Evolutionary conservation across 176 grass and related monocot species (phyloP).

Genomic region (Carex scoparia): DNA sequence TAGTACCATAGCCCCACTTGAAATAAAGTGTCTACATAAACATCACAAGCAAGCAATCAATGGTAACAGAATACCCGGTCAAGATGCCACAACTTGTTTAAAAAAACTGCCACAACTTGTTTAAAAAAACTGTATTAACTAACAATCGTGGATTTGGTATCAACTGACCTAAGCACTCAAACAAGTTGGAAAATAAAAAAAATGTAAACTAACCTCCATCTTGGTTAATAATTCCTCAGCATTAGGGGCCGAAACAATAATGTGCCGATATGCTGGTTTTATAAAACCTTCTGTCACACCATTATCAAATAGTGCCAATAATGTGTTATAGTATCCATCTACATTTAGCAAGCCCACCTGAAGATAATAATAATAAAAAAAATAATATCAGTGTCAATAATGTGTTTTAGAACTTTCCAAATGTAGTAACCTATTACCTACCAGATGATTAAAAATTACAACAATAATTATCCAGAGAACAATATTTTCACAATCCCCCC

Average conservation of each 20-base stretch:
- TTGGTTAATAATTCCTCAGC: conserved; percentile 68
- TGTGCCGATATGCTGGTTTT: conserved; percentile 66
- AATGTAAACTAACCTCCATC: conserved; percentile 65
- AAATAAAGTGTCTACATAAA: neutral
- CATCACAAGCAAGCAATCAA: neutral
- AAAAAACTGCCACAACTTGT: neutral
- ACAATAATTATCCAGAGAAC: conserved; percentile 1
- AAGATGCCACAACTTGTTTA: neutral
- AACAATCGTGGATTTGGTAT: conserved; percentile 4
- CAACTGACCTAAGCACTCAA: conserved; percentile 2
- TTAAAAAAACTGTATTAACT: neutral
- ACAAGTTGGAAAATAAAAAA: neutral
- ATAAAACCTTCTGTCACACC: conserved; percentile 85
- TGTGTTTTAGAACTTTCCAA: neutral
- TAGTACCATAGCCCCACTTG: too few species aligned
- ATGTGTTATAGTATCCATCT: conserved; percentile 92
- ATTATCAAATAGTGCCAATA: conserved; percentile 85
- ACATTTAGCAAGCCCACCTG: conserved; percentile 92
- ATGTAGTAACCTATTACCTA: neutral
- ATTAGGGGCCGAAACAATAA: conserved; percentile 74
- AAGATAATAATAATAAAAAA: conserved; percentile 14
- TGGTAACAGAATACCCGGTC: neutral
- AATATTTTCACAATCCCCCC: neutral
- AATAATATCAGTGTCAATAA: conserved; percentile 12
- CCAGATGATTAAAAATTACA: neutral